Percentiles rank a stretch among this genome's conserved stretches.
phyloP scores from a whole-genome alignment of 352 stramenopile genomes.

The Globisporangium yorkense region DNA sequence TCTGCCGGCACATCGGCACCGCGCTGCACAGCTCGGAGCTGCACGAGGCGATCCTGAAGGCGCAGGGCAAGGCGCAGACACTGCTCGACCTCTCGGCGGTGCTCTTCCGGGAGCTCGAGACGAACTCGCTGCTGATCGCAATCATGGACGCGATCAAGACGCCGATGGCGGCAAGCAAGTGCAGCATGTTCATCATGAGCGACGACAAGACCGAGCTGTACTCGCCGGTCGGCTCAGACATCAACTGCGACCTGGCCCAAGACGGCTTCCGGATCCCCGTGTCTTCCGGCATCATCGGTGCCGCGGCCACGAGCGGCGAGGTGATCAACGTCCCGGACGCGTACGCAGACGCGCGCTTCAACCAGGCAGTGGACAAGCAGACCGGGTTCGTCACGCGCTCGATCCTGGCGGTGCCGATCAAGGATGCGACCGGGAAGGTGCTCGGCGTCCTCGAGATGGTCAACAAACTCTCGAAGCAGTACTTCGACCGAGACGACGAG shows the following conservation, averaged over 20 bases:
- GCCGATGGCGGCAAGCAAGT: slow-evolving; percentile 43
- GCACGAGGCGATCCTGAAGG: slow-evolving; percentile 48
- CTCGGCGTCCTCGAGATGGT: slow-evolving; percentile 64
- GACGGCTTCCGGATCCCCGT: slow-evolving; percentile 50
- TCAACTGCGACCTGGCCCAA: slow-evolving; percentile 30
- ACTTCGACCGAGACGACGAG: slow-evolving; percentile 70
- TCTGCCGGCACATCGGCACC: slow-evolving; percentile 50
- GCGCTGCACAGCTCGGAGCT: slow-evolving; percentile 52
- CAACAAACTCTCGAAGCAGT: slow-evolving; percentile 60
- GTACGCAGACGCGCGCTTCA: slow-evolving; percentile 62
- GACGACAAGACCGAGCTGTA: slow-evolving; percentile 51
- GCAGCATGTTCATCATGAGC: slow-evolving; percentile 66
- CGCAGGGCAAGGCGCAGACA: slow-evolving; percentile 59
- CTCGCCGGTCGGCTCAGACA: slow-evolving; percentile 38
- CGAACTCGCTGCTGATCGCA: slow-evolving; percentile 41
- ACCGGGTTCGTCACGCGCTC: slow-evolving; percentile 65
- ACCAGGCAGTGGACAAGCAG: slow-evolving; percentile 46
- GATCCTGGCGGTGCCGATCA: slow-evolving; percentile 79
- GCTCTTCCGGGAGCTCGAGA: slow-evolving; percentile 61
- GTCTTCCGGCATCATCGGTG: slow-evolving; percentile 43
- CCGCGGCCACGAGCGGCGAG: slow-evolving; percentile 57
- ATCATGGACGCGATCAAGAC: slow-evolving; percentile 51
- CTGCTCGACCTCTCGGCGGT: slow-evolving; percentile 58
- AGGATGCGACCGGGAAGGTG: slow-evolving; percentile 56
- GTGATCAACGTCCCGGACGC: slow-evolving; percentile 75